A percentile compares a stretch with the other conserved stretches of the same genome.
These are phyloP conservation scores for Solioccasus polychromus DNA, from an alignment of 768 basidiomycete species.

Conservation along the genomic window DNA sequence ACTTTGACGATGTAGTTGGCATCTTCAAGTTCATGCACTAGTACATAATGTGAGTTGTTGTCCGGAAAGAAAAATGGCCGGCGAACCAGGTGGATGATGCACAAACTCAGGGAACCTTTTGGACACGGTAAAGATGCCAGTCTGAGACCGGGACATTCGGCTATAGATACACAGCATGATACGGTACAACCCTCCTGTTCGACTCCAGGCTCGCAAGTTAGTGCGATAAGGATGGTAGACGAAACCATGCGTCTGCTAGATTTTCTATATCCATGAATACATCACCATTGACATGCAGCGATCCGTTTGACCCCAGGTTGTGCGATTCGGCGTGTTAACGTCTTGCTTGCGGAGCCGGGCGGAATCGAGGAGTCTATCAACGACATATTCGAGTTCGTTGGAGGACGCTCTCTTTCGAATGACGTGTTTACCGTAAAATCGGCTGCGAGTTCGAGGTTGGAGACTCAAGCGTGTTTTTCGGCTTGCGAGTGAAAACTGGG, in stretches of 20 bases:
- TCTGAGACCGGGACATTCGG: conserved; percentile 99
- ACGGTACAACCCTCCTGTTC: too few species aligned
- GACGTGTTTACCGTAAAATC: conserved; percentile 79
- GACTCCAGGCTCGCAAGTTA: too few species aligned
- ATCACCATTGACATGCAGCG: too few species aligned
- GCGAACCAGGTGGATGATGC: conserved; percentile 76
- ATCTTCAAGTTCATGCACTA: conserved; percentile 98
- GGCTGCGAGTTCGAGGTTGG: conserved; percentile 72
- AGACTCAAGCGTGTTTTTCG: conserved; percentile 49
- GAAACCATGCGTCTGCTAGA: too few species aligned
- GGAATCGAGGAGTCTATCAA: conserved; percentile 74
- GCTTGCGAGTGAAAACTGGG: conserved; percentile 80
- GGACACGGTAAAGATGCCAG: conserved; percentile 94
- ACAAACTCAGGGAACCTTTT: conserved; percentile 92
- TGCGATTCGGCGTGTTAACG: too few species aligned
- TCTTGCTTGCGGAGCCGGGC: conserved; percentile 84
- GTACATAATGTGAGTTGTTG: neutral
- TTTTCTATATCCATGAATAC: too few species aligned
- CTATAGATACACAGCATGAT: too few species aligned
- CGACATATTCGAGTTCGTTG: conserved; percentile 79
- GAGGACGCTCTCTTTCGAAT: conserved; percentile 47
- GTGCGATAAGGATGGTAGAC: too few species aligned
- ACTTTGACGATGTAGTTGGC: conserved; percentile 85
- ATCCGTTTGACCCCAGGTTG: too few species aligned
- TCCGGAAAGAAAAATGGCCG: neutral